Base-by-base conservation (phyloP, 805 yeast genomes). In the Kazachstania martiniae region DNA sequence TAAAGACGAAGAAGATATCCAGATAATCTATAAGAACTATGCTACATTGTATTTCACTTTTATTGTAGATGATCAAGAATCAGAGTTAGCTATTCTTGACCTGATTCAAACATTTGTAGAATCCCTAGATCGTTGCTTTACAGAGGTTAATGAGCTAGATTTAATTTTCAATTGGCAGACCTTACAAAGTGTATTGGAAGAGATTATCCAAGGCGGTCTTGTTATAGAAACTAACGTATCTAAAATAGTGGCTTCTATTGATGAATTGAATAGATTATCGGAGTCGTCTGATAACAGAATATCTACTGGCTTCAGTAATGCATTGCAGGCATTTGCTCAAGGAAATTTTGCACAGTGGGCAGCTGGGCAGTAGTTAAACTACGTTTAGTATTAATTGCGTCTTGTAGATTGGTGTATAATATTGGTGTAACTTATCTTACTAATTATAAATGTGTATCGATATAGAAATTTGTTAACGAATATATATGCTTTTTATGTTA, bases 131-230 rank as follows among this genome's bases (percentile, higher is more conserved):
- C 74, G 80, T 37, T 91, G 98, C 57, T 91, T 91, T 59, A 77
- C 77, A 39, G 87, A 86, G 49, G 98, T 91, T 5, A 87, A 95
- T 56, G 98, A 91, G 53, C 66, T 91, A 44, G 98, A 91, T 59
- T 66, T 91, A 40, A 95, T 91, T n/a, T 89, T 87, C 61, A 96
- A 96, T 12, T 91, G 98, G 97, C 96, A 91, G 58, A 93, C 86
- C 4, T 62, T 89, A 21, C 93, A 89, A 53, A 79, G 94, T 2
- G 95, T 89, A 2, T 57, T 87, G 30, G 91, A 79, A 47, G 97
- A 91, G 48, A 80, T 91, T 21, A 78, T 91, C 1, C 97, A 91
- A 53, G 98, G 97, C 17, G 98, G 98, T 0, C 79, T 91, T 93
- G 98, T 91, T 7, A 82, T 91, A 23, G 98, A 91, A 53, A 87